phyloP scores from a whole-genome alignment of 2,329 filamentous ascomycete genomes.

The Dactylella cylindrospora region DNA sequence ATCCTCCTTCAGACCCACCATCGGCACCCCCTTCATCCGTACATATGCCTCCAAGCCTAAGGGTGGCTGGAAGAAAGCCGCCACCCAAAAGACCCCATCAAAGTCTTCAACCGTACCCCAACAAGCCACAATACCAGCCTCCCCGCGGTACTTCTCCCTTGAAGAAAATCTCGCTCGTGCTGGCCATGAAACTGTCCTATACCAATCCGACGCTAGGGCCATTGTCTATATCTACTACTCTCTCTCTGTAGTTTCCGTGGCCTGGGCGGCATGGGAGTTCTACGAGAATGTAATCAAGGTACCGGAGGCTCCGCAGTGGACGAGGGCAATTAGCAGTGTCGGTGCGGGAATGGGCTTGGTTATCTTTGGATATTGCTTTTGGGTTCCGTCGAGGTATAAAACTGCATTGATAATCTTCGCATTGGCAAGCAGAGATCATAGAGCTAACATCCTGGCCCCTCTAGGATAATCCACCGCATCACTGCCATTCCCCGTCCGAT shows the following conservation, averaged over 20 bases:
- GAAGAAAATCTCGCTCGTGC: slow-evolving; percentile 37
- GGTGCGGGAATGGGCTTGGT: slow-evolving; percentile 32
- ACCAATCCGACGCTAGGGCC: slow-evolving; percentile 29
- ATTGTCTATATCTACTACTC: slow-evolving; percentile 33
- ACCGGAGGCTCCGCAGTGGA: slow-evolving; percentile 31
- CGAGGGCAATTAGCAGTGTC: slow-evolving; percentile 9
- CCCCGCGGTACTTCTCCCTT: slow-evolving; percentile 21
- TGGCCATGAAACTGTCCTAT: slow-evolving; percentile 40
- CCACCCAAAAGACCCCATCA: slow-evolving; percentile 2
- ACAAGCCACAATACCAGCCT: not conserved
- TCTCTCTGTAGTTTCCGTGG: slow-evolving; percentile 19
- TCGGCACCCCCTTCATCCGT: slow-evolving; percentile 12
- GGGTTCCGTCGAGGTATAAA: slow-evolving; percentile 40
- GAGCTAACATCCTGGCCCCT: too few species aligned
- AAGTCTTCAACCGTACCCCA: too few species aligned
- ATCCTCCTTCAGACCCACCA: slow-evolving; percentile 7
- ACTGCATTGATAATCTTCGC: too few species aligned
- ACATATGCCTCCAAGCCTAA: slow-evolving; percentile 28
- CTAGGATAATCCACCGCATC: slow-evolving; percentile 31
- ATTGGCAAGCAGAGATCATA: too few species aligned
- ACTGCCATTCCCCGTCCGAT: slow-evolving; percentile 10
- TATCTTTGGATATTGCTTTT: slow-evolving; percentile 33
- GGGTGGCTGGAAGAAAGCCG: too few species aligned
- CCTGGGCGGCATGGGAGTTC: slow-evolving; percentile 25
- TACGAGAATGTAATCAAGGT: slow-evolving; percentile 26